Evolutionary conservation across 441 rosid species (phyloP).

Genomic region (Kokia cookei): DNA sequence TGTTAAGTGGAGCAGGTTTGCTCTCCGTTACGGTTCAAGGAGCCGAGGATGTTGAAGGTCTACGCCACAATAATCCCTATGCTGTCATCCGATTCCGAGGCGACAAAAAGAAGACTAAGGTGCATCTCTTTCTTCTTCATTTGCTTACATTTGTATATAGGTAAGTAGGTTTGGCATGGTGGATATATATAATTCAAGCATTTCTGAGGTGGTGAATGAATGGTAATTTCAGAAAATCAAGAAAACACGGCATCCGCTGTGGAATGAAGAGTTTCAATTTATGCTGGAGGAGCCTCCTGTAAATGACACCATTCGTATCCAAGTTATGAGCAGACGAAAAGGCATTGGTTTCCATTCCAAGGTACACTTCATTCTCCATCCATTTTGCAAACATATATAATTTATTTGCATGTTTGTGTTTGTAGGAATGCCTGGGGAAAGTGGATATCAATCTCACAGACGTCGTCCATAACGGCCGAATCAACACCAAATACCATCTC

Average conservation of each 20-base stretch:
- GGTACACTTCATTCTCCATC: slow-evolving; percentile 24
- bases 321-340: slow-evolving; percentile 65
- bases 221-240: slow-evolving; percentile 44
- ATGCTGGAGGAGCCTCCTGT: slow-evolving; percentile 81
- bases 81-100: slow-evolving; percentile 71
- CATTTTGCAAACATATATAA: neutral
- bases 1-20: slow-evolving; percentile 57
- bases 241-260: slow-evolving; percentile 67
- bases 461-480: slow-evolving; percentile 76
- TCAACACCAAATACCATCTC: slow-evolving; percentile 75
- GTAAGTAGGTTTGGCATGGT: too few species aligned
- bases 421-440: slow-evolving; percentile 73
- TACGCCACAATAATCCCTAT: slow-evolving; percentile 71
- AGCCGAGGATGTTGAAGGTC: slow-evolving; percentile 83
- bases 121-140: neutral
- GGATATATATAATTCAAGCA: neutral
- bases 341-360: slow-evolving; percentile 63
- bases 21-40: slow-evolving; percentile 69
- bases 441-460: slow-evolving; percentile 72
- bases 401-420: too few species aligned
- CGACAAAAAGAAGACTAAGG: slow-evolving; percentile 85
- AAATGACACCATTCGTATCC: slow-evolving; percentile 61
- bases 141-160: neutral
- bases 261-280: slow-evolving; percentile 89
- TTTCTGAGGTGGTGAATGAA: neutral